Evolutionary conservation across 2,329 filamentous ascomycete species (phyloP), one percentile per base, ranked within the genome.

Genomic region (Phyllosticta ampelicida): DNA sequence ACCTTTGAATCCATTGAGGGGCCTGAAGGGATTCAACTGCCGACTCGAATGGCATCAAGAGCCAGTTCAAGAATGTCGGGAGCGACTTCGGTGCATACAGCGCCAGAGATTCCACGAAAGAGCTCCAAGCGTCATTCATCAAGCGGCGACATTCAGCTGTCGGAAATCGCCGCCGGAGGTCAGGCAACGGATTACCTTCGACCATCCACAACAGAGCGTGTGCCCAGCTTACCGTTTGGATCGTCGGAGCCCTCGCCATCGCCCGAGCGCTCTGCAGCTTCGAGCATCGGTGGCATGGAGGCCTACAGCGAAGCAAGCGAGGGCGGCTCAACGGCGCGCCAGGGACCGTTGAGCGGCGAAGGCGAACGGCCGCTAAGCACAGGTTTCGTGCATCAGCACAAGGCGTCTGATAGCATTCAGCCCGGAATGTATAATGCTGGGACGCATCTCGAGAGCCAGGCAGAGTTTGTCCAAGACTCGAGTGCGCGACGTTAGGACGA

Each of bases 11-110:
- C 79, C 3, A 78, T 87, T 21, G 80, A 84, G 59, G 74, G 78
- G 1, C 80, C 79, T 13, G 81, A 77, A 59, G 78, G 75, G 48
- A 83, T 89, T 59, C 81, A 83, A 21, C 67, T 88, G 28, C 84
- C 85, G 1, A 86, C 81, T 66, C 79, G 85, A 21, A 75, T 81
- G 49, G 79, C 79, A 16, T 87, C 85, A 2, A 82, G 79, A 62
- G 78, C 78, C 19, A 84, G 77, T 61, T 72, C 77, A 16, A 67
- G 63, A n/a, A 55, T 61, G 1, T 66, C 69, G 13, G 63, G 64
- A 44, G 56, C 60, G 11, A 63, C 61, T 5, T 52, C 48, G 6
- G n/a, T 60, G 13, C 36, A 50, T 18, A 55, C 60, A 29, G 74
- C 70, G 54, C 67, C 72, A 63, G 75, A 62, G 54, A 72, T 90